These are phyloP conservation scores for Aurantiochytrium sp. DNA, from an alignment of 108 stramenopile genomes.

Conservation along the genomic window DNA sequence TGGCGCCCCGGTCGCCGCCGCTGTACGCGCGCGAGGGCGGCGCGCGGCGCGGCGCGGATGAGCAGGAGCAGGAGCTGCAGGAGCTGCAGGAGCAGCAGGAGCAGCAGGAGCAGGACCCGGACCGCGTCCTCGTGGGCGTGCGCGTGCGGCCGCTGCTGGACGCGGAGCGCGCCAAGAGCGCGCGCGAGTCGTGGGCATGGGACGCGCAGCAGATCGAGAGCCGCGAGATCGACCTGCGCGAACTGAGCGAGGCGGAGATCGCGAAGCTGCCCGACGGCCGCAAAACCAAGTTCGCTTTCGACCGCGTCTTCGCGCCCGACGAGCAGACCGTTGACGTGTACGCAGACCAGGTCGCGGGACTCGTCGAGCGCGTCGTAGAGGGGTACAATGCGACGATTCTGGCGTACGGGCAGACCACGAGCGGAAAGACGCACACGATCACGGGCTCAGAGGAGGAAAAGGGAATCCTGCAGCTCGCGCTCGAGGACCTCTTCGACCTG, in stretches of 20 bases:
- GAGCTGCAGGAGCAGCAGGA: not conserved
- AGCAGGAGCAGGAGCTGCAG: not conserved
- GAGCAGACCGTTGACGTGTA: not conserved
- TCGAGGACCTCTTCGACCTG: not conserved
- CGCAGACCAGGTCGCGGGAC: not conserved
- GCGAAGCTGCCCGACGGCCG: not conserved
- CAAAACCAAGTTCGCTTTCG: not conserved
- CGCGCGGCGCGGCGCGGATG: not conserved
- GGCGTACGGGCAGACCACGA: conserved; percentile 50
- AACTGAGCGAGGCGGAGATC: not conserved
- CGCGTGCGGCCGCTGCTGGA: not conserved
- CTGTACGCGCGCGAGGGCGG: not conserved
- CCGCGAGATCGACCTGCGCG: not conserved
- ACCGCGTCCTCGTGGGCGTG: conserved; percentile 12
- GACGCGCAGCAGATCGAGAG: not conserved
- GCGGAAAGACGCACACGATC: conserved; percentile 48
- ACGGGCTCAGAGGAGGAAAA: not conserved
- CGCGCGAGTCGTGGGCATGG: not conserved
- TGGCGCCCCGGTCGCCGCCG: not conserved
- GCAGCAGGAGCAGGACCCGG: not conserved
- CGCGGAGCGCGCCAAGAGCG: not conserved
- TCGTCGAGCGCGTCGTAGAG: conserved; percentile 36
- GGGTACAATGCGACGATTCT: conserved; percentile 50
- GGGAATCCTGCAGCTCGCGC: not conserved
- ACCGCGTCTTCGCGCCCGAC: conserved; percentile 15